Percentiles rank a stretch among this genome's conserved stretches.
These are phyloP conservation scores for Ochromonas danica DNA, from an alignment of 108 stramenopile species.

Conservation along the genomic window DNA sequence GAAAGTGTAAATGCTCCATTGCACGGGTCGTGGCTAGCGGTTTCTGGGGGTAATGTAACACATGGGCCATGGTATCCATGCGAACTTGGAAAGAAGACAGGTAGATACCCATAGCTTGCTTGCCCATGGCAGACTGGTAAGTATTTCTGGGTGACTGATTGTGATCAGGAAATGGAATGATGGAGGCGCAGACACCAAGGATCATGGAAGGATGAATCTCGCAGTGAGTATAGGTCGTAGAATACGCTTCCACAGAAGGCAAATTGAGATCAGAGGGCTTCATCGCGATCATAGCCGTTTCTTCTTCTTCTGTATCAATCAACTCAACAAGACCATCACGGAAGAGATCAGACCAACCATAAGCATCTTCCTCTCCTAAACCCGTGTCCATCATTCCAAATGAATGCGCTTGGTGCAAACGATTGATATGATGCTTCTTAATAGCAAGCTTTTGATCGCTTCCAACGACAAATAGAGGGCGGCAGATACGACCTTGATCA, in stretches of 20 bases:
- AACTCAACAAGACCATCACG: constrained; percentile 92
- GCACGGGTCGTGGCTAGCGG: constrained; percentile 93
- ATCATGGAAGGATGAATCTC: constrained; percentile 99
- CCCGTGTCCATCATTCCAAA: constrained; percentile 46
- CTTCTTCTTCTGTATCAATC: constrained; percentile 98
- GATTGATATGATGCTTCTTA: constrained; percentile 76
- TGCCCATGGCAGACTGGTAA: constrained; percentile 85
- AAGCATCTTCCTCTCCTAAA: constrained; percentile 59
- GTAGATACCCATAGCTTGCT: constrained; percentile 48
- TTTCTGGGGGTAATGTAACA: constrained; percentile 97
- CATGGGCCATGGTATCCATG: constrained; percentile 99
- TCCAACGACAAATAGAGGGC: constrained; percentile 89
- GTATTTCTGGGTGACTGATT: constrained; percentile 99
- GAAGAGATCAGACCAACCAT: constrained; percentile 80
- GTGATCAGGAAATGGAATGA: constrained; percentile 99
- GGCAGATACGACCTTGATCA: constrained; percentile 96
- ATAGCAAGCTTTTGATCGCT: constrained; percentile 55
- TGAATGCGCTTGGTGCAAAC: constrained; percentile 51
- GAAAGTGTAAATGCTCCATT: constrained; percentile 96
- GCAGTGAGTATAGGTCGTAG: constrained; percentile 95
- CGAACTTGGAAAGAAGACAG: constrained; percentile 56
- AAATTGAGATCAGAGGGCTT: constrained; percentile 77
- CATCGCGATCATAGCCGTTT: constrained; percentile 98
- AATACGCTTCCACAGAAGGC: constrained; percentile 67
- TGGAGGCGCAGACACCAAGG: constrained; percentile 73